A percentile compares a stretch with the other conserved stretches of the same genome.
These are phyloP conservation scores for Monosporascus sp. DNA, from an alignment of 2,329 filamentous ascomycete species.

Conservation along the genomic window DNA sequence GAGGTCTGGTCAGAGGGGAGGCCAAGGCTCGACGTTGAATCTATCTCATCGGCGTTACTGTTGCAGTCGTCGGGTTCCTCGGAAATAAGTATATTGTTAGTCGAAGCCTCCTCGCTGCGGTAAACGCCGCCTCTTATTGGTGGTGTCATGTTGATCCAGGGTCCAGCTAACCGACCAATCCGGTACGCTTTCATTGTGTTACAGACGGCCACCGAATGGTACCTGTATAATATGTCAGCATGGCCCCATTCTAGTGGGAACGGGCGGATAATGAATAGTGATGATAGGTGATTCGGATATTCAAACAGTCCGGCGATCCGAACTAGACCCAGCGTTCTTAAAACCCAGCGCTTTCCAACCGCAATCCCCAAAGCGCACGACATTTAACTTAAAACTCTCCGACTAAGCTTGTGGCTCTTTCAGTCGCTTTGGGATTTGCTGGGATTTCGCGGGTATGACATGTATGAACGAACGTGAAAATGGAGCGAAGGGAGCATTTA, in stretches of 20 bases:
- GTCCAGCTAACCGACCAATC: constrained; percentile 49
- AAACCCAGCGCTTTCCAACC: background rate
- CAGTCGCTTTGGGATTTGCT: background rate
- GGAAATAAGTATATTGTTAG: background rate
- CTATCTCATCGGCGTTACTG: background rate
- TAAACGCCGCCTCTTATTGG: constrained; percentile 50
- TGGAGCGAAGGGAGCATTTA: constrained; percentile 27
- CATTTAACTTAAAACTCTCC: background rate
- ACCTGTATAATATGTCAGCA: constrained; percentile 38
- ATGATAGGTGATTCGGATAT: background rate
- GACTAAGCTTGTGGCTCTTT: background rate
- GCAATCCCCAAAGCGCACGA: background rate
- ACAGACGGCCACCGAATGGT: constrained; percentile 48
- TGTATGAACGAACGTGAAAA: background rate
- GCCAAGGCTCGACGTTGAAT: background rate
- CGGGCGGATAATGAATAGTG: background rate
- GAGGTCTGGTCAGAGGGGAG: constrained; percentile 7
- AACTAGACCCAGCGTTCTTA: background rate
- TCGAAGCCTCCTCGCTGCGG: constrained; percentile 10
- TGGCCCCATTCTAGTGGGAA: background rate
- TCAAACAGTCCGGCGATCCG: background rate
- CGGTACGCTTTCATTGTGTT: constrained; percentile 54
- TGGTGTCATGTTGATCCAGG: constrained; percentile 54
- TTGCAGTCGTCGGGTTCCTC: constrained; percentile 1
- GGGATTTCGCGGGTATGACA: background rate